These are phyloP conservation scores for Lactarius sp. DNA, from an alignment of 768 basidiomycete genomes.

Conservation along the genomic window DNA sequence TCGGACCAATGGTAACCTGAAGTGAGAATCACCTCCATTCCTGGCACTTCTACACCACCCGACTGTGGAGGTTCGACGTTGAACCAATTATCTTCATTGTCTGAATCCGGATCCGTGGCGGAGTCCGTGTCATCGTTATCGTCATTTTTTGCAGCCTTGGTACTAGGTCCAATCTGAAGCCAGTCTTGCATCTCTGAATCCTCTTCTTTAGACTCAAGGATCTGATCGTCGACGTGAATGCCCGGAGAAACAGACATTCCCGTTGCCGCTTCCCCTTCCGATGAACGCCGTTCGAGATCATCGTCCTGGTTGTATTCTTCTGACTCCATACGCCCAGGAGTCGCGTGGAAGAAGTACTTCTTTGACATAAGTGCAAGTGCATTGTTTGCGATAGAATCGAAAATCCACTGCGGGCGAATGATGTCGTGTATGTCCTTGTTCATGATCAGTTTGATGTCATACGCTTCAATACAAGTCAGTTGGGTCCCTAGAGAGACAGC, in stretches of 20 bases:
- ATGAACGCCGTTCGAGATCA: not conserved
- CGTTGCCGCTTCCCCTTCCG: not conserved
- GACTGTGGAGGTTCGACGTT: constrained; percentile 22
- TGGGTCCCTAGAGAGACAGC: too few species aligned
- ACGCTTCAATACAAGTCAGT: constrained; percentile 42
- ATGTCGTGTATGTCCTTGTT: constrained; percentile 68
- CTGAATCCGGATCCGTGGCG: constrained; percentile 61
- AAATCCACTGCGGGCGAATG: constrained; percentile 76
- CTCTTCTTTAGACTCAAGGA: constrained; percentile 33
- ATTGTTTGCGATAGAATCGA: constrained; percentile 63
- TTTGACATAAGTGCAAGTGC: constrained; percentile 57
- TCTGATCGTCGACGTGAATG: not conserved
- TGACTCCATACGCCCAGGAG: constrained; percentile 41
- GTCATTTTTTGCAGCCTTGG: constrained; percentile 29
- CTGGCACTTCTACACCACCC: constrained; percentile 2
- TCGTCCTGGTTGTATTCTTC: constrained; percentile 44
- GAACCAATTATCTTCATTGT: constrained; percentile 53
- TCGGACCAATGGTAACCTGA: too few species aligned
- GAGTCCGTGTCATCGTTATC: constrained; percentile 43
- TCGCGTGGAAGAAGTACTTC: constrained; percentile 82
- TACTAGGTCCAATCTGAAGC: constrained; percentile 29
- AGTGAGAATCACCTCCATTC: constrained; percentile 12
- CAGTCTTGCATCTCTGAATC: constrained; percentile 27
- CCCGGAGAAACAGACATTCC: not conserved
- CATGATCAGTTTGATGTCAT: constrained; percentile 65